Evolutionary conservation across 2,329 filamentous ascomycete genomes (phyloP), one percentile per base, ranked within the genome.

Genomic region (Claviceps sp.): DNA sequence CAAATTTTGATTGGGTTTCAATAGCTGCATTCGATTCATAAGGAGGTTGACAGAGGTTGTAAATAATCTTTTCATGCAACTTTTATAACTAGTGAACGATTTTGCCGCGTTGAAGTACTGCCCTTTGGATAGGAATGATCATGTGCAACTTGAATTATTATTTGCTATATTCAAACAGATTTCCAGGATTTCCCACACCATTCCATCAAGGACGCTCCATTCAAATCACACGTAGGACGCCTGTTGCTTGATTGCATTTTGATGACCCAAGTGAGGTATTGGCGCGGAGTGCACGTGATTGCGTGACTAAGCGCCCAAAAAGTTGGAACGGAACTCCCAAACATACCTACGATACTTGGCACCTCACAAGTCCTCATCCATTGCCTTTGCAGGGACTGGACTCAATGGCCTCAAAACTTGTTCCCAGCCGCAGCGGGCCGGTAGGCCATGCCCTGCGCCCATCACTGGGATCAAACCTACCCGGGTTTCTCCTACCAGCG

Each of bases 401-500:
- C 26, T 57, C 62, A 63, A 69, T 69, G 64, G 63, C 64, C 57
- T 58, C 64, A 59, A 88, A 89, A 82, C 75, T 88, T 63, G 77
- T 77, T 59, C 77, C 80, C 58, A 75, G 79, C 61, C 74, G 81
- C 65, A 76, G 77, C 62, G 78, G 76, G 68, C 76, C 74, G 58
- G 69, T 85, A 58, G 75, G 77, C 61, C 75, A 76, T 69, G 75
- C 78, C 56, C 64, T 80, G 47, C 66, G 72, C 54, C 70, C 76
- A 44, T 63, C 67, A 22, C 66, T 71, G 24, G 68, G 73, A 51
- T 68, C 73, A 54, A 75, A 75, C n/a, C 71, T 89, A 47, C 85
- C 86, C 34, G 69, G 77, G 26, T 89, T 90, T 65, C 81, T 91
- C 48, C 72, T 87, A 14, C 86, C 87, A 13, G 82, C 84, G 47